These are phyloP conservation scores for Yamadazyma diospyri DNA, from an alignment of 1,139 yeast genomes.

Conservation along the genomic window DNA sequence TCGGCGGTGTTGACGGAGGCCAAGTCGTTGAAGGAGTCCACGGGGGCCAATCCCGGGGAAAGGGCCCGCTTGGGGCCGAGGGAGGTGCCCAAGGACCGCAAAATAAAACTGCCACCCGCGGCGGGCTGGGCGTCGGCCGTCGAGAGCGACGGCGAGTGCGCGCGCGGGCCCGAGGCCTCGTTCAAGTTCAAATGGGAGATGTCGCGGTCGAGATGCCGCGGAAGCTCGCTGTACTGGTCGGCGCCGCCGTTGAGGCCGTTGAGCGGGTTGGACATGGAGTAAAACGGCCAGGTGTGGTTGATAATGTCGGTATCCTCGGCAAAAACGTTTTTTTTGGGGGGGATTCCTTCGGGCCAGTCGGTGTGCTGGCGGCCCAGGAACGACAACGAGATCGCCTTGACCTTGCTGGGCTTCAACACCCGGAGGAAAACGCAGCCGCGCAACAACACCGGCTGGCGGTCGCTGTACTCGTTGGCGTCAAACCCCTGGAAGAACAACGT, in stretches of 20 bases:
- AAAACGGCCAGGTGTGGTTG: slow-evolving; percentile 92
- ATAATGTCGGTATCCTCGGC: slow-evolving; percentile 64
- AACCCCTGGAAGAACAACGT: slow-evolving; percentile 81
- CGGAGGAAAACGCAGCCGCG: slow-evolving; percentile 79
- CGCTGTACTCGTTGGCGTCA: slow-evolving; percentile 57
- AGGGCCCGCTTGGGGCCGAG: slow-evolving; percentile 42
- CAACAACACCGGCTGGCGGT: slow-evolving; percentile 75
- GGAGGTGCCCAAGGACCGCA: slow-evolving; percentile 21
- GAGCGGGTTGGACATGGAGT: slow-evolving; percentile 37
- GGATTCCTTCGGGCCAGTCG: slow-evolving; percentile 99
- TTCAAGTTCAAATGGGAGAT: slow-evolving; percentile 32
- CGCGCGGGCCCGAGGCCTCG: slow-evolving; percentile 16
- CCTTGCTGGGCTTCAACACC: slow-evolving; percentile 68
- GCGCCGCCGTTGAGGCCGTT: slow-evolving; percentile 52
- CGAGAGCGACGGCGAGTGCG: slow-evolving; percentile 19
- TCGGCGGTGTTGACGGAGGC: slow-evolving; percentile 15
- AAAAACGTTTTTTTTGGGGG: slow-evolving; percentile 73
- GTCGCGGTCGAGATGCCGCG: slow-evolving; percentile 25
- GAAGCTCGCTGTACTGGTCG: slow-evolving; percentile 40
- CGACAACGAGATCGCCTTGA: slow-evolving; percentile 62
- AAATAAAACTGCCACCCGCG: slow-evolving; percentile 18
- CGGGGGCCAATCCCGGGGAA: slow-evolving; percentile 23
- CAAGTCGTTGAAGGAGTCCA: slow-evolving; percentile 17
- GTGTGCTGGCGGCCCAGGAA: slow-evolving; percentile 77
- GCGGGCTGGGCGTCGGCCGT: slow-evolving; percentile 2